These are phyloP conservation scores for Madurella fahalii DNA, from an alignment of 2,329 filamentous ascomycete species.

Conservation along the genomic window DNA sequence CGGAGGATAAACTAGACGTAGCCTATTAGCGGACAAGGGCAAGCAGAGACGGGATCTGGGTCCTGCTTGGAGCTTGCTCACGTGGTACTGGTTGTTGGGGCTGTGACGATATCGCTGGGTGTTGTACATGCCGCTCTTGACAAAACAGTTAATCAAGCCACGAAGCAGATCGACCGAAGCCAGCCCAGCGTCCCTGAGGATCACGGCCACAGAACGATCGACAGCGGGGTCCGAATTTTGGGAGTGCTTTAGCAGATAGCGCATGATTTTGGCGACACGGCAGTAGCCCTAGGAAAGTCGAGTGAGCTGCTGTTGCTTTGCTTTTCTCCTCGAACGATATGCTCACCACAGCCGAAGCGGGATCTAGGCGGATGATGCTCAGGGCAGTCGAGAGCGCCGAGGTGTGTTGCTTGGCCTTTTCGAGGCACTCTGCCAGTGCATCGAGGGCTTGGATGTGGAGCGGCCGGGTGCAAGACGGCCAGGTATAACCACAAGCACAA, in stretches of 20 bases:
- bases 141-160: slow-evolving; percentile 7
- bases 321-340: background rate
- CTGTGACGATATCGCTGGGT: slow-evolving; percentile 4
- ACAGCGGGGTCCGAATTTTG: background rate
- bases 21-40: background rate
- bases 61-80: background rate
- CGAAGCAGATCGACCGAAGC: slow-evolving; percentile 3
- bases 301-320: slow-evolving; percentile 1
- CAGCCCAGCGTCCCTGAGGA: slow-evolving; percentile 5
- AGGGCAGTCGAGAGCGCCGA: slow-evolving; percentile 23
- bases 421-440: slow-evolving; percentile 17
- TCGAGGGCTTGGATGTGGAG: slow-evolving; percentile 21
- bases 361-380: slow-evolving; percentile 21
- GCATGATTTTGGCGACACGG: slow-evolving; percentile 20
- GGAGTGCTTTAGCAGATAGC: slow-evolving; percentile 5
- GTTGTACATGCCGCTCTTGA: slow-evolving; percentile 15
- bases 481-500: slow-evolving; percentile 23
- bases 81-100: slow-evolving; percentile 15
- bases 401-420: slow-evolving; percentile 10
- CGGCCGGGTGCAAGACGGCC: slow-evolving; percentile 18
- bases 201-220: background rate
- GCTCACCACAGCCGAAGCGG: slow-evolving; percentile 20
- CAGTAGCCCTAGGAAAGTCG: slow-evolving; percentile 22
- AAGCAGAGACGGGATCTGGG: background rate
- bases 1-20: slow-evolving; percentile 15